A percentile compares a stretch with the other conserved stretches of the same genome.
phyloP scores from a whole-genome alignment of 202 grass and related monocot species.

The Tripidium arundinaceum region DNA sequence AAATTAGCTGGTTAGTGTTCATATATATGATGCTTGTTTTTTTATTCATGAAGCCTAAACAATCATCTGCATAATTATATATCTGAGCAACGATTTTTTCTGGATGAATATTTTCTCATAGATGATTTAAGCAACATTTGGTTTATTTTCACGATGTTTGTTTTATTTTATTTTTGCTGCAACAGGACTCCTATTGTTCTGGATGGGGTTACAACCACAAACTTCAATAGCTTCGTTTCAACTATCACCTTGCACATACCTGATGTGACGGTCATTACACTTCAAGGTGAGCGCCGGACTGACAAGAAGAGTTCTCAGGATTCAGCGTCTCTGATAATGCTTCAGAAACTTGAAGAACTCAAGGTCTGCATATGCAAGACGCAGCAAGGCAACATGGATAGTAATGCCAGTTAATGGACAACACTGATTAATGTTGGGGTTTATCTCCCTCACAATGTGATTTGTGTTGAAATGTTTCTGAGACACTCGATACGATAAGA shows the following conservation, averaged over 20 bases:
- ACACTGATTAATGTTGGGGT: too few species aligned
- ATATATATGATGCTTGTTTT: not conserved
- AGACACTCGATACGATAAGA: too few species aligned
- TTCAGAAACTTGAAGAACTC: slow-evolving; percentile 62
- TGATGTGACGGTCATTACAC: slow-evolving; percentile 46
- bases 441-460: too few species aligned
- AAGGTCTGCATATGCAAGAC: slow-evolving; percentile 39
- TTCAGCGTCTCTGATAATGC: slow-evolving; percentile 67
- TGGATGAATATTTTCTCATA: not conserved
- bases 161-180: slow-evolving; percentile 6
- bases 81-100: not conserved
- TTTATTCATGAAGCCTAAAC: not conserved
- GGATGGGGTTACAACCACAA: slow-evolving; percentile 50
- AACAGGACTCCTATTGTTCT: slow-evolving; percentile 50
- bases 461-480: too few species aligned
- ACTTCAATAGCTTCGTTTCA: slow-evolving; percentile 67
- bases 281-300: slow-evolving; percentile 46
- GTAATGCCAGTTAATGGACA: not conserved
- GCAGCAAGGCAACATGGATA: slow-evolving; percentile 6
- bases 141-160: slow-evolving; percentile 8
- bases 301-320: slow-evolving; percentile 83
- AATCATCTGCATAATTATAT: not conserved
- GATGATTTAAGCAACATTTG: not conserved
- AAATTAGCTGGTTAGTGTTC: not conserved
- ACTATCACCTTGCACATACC: slow-evolving; percentile 79